A percentile compares a stretch with the other conserved stretches of the same genome.
These are phyloP conservation scores for Alternaria novae-zelandiae DNA, from an alignment of 2,329 filamentous ascomycete genomes.

Conservation along the genomic window DNA sequence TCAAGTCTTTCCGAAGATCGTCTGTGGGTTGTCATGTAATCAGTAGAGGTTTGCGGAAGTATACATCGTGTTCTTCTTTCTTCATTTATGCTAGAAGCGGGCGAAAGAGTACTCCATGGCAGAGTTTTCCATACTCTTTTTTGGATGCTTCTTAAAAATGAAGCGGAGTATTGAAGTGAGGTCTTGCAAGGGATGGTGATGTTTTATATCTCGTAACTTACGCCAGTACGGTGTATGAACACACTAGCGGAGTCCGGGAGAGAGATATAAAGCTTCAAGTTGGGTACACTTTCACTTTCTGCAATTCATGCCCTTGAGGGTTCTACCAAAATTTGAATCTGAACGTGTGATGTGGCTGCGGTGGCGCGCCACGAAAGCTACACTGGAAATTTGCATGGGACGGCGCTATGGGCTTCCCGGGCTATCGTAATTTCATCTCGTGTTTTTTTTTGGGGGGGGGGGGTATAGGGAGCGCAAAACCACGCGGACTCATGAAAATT, in stretches of 20 bases:
- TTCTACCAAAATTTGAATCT: not conserved
- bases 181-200: not conserved
- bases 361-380: not conserved
- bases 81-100: no score
- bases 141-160: not conserved
- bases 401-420: not conserved
- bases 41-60: no score
- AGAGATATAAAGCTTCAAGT: not conserved
- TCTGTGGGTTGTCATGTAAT: no score
- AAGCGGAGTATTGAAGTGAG: not conserved
- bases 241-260: not conserved
- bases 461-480: not conserved
- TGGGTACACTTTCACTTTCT: not conserved
- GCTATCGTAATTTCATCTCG: not conserved
- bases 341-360: not conserved
- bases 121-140: no score
- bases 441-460: no score
- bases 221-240: not conserved
- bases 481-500: not conserved
- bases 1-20: no score
- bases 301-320: accelerated
- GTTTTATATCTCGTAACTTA: not conserved
- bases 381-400: not conserved
- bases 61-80: no score
- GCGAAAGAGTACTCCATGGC: no score